These are phyloP conservation scores for Cymbidium sinense DNA, from an alignment of 106 monocot genomes.

Conservation along the genomic window DNA sequence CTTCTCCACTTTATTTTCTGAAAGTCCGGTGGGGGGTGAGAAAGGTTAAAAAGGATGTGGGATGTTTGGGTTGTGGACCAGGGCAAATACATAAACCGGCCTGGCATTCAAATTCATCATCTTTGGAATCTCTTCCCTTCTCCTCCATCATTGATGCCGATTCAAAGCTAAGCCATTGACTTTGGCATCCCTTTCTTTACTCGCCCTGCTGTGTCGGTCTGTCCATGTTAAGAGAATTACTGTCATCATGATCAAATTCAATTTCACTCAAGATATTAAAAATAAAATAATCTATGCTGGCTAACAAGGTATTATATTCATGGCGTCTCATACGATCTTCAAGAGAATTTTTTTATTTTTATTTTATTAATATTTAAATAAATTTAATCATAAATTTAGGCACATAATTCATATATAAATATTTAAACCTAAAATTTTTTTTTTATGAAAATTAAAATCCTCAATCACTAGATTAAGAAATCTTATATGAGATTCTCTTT, in stretches of 20 bases:
- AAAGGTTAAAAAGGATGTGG: neutral
- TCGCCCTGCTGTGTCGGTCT: neutral
- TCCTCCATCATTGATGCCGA: neutral
- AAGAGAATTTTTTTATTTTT: too few relatives aligned
- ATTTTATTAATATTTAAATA: too few relatives aligned
- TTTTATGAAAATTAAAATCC: too few relatives aligned
- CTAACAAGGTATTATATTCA: too few relatives aligned
- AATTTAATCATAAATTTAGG: too few relatives aligned
- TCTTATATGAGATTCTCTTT: too few relatives aligned
- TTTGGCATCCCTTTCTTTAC: neutral
- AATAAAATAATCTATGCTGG: neutral
- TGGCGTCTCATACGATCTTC: too few relatives aligned
- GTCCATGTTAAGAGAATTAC: neutral
- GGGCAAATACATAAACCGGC: neutral
- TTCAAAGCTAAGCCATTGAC: conserved; percentile 6
- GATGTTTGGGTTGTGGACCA: neutral
- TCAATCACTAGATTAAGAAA: too few relatives aligned
- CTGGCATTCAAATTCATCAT: neutral
- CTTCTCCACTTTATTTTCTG: neutral
- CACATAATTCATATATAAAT: too few relatives aligned
- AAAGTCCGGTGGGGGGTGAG: neutral
- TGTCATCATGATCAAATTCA: neutral
- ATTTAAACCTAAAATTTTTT: too few relatives aligned
- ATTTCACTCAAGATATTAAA: neutral
- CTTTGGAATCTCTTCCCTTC: neutral